A percentile compares a stretch with the other conserved stretches of the same genome.
phyloP scores from a whole-genome alignment of 2,329 filamentous ascomycete genomes.

The Microdochium nivale region DNA sequence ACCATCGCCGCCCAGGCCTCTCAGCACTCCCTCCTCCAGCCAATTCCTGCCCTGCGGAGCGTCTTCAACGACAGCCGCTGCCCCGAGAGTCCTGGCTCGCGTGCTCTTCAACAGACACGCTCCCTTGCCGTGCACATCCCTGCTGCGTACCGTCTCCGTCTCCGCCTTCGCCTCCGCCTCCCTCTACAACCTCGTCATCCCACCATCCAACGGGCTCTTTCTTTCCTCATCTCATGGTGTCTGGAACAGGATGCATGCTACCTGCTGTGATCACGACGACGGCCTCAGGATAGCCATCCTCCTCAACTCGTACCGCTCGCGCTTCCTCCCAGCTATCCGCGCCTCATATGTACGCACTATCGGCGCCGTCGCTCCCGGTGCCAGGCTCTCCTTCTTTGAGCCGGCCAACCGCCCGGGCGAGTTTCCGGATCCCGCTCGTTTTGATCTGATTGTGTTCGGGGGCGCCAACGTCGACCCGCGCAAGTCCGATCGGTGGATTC shows the following conservation, averaged over 20 bases:
- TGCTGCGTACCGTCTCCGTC: neutral
- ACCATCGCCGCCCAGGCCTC: neutral
- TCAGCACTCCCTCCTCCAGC: neutral
- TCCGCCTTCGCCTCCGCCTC: slow-evolving; percentile 3
- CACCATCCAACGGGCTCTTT: neutral
- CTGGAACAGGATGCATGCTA: neutral
- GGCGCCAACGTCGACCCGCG: slow-evolving; percentile 33
- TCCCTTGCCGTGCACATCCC: neutral
- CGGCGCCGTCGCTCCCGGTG: slow-evolving; percentile 17
- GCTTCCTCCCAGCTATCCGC: slow-evolving; percentile 22
- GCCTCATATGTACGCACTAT: slow-evolving; percentile 25
- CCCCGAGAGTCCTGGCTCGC: neutral
- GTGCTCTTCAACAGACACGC: slow-evolving; percentile 1
- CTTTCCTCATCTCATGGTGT: too few species aligned
- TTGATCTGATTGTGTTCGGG: slow-evolving; percentile 33
- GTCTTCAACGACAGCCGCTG: neutral
- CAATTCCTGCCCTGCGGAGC: neutral
- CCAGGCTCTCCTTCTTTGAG: slow-evolving; percentile 25
- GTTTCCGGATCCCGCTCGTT: slow-evolving; percentile 26
- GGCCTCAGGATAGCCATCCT: slow-evolving; percentile 24
- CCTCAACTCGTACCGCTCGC: slow-evolving; percentile 28
- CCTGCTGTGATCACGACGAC: neutral
- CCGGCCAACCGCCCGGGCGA: slow-evolving; percentile 22
- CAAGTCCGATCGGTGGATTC: slow-evolving; percentile 28
- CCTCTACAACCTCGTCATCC: neutral